Conservation (phyloP, 345 rosid species). For the Brassica incana region DNA sequence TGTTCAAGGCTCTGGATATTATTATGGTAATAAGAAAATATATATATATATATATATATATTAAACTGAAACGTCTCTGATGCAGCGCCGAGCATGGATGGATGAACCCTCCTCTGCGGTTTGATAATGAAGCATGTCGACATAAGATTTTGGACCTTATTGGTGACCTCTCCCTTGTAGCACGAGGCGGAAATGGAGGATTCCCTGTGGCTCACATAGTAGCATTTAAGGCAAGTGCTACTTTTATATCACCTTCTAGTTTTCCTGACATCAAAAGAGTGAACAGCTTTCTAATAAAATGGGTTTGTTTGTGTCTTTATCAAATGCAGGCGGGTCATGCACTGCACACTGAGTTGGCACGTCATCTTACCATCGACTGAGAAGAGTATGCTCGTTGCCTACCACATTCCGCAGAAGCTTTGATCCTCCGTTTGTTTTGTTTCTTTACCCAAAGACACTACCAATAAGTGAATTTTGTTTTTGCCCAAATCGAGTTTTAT, state of each 20-base stretch:
- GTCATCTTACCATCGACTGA: slow-evolving; percentile 30
- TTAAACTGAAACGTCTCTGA: background rate
- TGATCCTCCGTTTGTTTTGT: background rate
- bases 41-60: background rate
- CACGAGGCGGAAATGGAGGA: slow-evolving; percentile 71
- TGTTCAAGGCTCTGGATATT: background rate
- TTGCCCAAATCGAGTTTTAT: background rate
- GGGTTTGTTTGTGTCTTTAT: background rate
- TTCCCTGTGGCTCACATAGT: slow-evolving; percentile 78
- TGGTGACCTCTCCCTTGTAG: slow-evolving; percentile 81
- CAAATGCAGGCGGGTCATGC: slow-evolving; percentile 7
- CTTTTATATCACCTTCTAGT: background rate
- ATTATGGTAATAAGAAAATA: background rate
- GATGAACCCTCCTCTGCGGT: slow-evolving; percentile 81
- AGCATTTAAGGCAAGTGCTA: background rate
- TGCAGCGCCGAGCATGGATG: slow-evolving; percentile 73
- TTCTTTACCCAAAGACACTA: background rate
- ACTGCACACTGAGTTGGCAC: slow-evolving; percentile 21
- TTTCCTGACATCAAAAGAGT: background rate
- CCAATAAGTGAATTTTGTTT: background rate
- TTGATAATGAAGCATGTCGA: slow-evolving; percentile 74
- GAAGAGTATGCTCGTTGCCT: slow-evolving; percentile 2
- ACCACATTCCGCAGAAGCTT: background rate
- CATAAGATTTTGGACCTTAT: slow-evolving; percentile 87
- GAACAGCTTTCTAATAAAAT: background rate